phyloP scores from a whole-genome alignment of 2,329 filamentous ascomycete genomes.

The Aureobasidium sp. region DNA sequence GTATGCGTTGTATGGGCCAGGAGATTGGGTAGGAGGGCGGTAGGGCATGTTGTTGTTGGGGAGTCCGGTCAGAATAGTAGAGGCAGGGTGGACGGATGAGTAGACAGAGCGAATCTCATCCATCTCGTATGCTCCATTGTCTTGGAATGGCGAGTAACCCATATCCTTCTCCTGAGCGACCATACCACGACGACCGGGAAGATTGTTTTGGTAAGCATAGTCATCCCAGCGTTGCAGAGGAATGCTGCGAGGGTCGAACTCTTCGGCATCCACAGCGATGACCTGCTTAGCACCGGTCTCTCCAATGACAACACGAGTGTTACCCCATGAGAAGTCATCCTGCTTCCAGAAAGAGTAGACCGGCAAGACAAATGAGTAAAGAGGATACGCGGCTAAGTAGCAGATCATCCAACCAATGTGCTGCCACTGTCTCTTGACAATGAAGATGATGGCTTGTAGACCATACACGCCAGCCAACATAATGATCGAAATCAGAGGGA shows the following conservation, averaged over 20 bases:
- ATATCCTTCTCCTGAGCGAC: slow-evolving; percentile 52
- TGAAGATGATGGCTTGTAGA: slow-evolving; percentile 92
- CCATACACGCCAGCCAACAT: slow-evolving; percentile 91
- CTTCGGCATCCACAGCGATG: slow-evolving; percentile 75
- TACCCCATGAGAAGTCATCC: slow-evolving; percentile 98
- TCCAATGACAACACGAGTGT: slow-evolving; percentile 92
- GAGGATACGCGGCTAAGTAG: slow-evolving; percentile 89
- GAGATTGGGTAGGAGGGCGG: slow-evolving; percentile 66
- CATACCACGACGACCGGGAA: slow-evolving; percentile 81
- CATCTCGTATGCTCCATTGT: slow-evolving; percentile 70
- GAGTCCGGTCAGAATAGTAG: slow-evolving; percentile 82
- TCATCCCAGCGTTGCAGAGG: slow-evolving; percentile 97
- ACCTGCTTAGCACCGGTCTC: slow-evolving; percentile 88
- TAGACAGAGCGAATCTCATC: slow-evolving; percentile 97
- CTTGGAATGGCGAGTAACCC: slow-evolving; percentile 22
- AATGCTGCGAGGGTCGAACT: slow-evolving; percentile 85
- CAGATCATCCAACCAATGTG: slow-evolving; percentile 99
- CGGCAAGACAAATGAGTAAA: slow-evolving; percentile 85
- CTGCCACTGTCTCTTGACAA: slow-evolving; percentile 95
- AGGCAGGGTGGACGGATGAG: slow-evolving; percentile 79
- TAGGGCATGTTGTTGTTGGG: slow-evolving; percentile 24
- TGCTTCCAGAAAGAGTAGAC: slow-evolving; percentile 99
- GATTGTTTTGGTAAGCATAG: slow-evolving; percentile 77
- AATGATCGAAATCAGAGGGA: slow-evolving; percentile 79
- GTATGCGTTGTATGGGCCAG: slow-evolving; percentile 61